These are phyloP conservation scores for Aristolochia contorta DNA, from an alignment of 164 flowering plant species.

Conservation along the genomic window DNA sequence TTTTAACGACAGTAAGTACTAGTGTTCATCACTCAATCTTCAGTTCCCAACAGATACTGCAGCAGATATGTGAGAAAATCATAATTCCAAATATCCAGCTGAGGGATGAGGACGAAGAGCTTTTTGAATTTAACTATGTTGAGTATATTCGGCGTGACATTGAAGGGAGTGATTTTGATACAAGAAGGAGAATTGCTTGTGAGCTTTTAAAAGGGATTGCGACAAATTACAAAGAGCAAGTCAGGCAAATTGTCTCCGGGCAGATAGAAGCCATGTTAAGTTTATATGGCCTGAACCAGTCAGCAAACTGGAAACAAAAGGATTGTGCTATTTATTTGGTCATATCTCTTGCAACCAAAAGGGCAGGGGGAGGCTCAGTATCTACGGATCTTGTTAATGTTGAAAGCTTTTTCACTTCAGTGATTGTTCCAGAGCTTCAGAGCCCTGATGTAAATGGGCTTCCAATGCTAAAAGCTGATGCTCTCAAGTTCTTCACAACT, in stretches of 20 bases:
- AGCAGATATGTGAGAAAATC: constrained; percentile 63
- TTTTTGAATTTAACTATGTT: constrained; percentile 82
- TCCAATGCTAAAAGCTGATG: constrained; percentile 90
- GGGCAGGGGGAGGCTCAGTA: constrained; percentile 55
- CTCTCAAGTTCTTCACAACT: constrained; percentile 80
- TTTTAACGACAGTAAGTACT: constrained; percentile 71
- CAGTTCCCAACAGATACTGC: constrained; percentile 41
- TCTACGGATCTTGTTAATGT: constrained; percentile 80
- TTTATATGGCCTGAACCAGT: constrained; percentile 50
- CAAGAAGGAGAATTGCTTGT: constrained; percentile 91
- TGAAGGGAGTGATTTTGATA: constrained; percentile 93
- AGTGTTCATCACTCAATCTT: constrained; percentile 75
- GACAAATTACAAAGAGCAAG: constrained; percentile 54
- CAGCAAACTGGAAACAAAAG: constrained; percentile 83
- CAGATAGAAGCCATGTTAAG: constrained; percentile 55
- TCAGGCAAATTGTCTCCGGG: constrained; percentile 44
- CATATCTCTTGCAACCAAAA: constrained; percentile 66
- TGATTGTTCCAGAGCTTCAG: constrained; percentile 75
- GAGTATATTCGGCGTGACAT: constrained; percentile 89
- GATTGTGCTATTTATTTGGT: constrained; percentile 96
- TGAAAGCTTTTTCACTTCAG: constrained; percentile 51
- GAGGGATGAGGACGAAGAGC: constrained; percentile 92
- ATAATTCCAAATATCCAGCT: constrained; percentile 83
- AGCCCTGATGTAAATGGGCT: constrained; percentile 58
- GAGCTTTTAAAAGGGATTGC: constrained; percentile 92